Percentiles rank a stretch among this genome's conserved stretches.
Evolutionary conservation across 768 basidiomycete species (phyloP).

Genomic region (Serendipita sp.): DNA sequence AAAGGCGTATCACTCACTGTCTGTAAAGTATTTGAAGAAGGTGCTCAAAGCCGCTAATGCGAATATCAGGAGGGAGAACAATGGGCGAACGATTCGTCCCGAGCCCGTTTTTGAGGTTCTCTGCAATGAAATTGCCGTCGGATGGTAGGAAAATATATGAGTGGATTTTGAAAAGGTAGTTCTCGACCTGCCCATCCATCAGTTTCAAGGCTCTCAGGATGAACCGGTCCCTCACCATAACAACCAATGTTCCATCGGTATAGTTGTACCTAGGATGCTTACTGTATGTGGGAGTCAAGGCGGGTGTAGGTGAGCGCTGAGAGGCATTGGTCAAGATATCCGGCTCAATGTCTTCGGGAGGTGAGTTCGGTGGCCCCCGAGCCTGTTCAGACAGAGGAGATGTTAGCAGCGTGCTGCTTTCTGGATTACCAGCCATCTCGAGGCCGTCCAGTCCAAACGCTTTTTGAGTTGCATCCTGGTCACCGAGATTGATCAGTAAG

Average conservation of each 20-base stretch:
- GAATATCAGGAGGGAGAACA: not conserved
- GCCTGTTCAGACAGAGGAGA: too few relatives aligned
- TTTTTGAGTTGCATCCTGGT: not conserved
- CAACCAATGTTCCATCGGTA: not conserved
- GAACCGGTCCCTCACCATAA: not conserved
- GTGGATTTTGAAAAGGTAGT: not conserved
- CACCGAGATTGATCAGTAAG: not conserved
- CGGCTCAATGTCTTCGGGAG: too few relatives aligned
- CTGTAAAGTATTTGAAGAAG: not conserved
- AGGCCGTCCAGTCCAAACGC: too few relatives aligned
- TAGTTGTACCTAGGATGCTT: not conserved
- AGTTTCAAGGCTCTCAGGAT: too few relatives aligned
- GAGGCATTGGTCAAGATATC: too few relatives aligned
- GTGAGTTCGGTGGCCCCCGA: too few relatives aligned
- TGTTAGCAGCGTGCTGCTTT: too few relatives aligned
- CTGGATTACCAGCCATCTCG: too few relatives aligned
- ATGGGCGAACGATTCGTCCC: not conserved
- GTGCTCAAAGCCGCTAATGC: not conserved
- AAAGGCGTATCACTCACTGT: not conserved
- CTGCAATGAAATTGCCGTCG: not conserved
- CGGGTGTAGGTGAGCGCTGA: not conserved
- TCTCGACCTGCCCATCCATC: not conserved
- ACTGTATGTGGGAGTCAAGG: too few relatives aligned
- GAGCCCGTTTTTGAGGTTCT: not conserved
- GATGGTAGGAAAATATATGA: not conserved